Base-by-base conservation (phyloP, 1,139 yeast genomes). In the Blastobotrys aristatus region DNA sequence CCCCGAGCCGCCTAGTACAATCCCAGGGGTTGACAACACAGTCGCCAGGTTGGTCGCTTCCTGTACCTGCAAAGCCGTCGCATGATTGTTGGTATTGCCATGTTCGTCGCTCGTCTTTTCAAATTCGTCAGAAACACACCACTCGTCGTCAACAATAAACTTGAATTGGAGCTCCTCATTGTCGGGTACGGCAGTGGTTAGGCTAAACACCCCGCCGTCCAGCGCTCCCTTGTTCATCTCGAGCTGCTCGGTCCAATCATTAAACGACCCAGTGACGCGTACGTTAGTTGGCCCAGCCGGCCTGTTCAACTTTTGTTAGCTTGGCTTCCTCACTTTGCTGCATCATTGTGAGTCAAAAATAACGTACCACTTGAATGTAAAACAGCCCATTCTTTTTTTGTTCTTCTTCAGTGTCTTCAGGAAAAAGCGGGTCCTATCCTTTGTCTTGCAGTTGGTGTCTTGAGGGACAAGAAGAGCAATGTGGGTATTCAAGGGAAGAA, bases 241-340 rank as follows among this genome's bases (percentile, higher is more conserved):
- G 49, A 76, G 69, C 0, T 79, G 65, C 54, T 82, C 75, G 38
- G 76, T 63, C 95, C 95, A 85, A 58, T 80, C 70, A 64, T 84
- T 92, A 65, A 85, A 84, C 43, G 82, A 74, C 53, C 95, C 95
- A 26, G 92, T 83, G 51, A 85, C 80, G 53, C 78, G 71, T 48
- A 85, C 92, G 41, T 79, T 79, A 42, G 72, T 52, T n/a, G 92
- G 88, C 52, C 92, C 90, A 29, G 77, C 65, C 32, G 90, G 90
- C 90, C 89, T 77, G 32, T 33, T 13, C 13, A 8, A 38, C 4
- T 36, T 6, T 21, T 17, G 11, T 6, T n/a, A 7, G 11, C 5
- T 34, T 11, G 17, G n/a, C 14, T 18, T 6, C 22, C 24, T 35
- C 13, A 17, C 18, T 4, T 32, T 32, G 11, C 4, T 18, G 3